Conservation (phyloP, 495 filamentous ascomycete species). For the Viridothelium virens region DNA sequence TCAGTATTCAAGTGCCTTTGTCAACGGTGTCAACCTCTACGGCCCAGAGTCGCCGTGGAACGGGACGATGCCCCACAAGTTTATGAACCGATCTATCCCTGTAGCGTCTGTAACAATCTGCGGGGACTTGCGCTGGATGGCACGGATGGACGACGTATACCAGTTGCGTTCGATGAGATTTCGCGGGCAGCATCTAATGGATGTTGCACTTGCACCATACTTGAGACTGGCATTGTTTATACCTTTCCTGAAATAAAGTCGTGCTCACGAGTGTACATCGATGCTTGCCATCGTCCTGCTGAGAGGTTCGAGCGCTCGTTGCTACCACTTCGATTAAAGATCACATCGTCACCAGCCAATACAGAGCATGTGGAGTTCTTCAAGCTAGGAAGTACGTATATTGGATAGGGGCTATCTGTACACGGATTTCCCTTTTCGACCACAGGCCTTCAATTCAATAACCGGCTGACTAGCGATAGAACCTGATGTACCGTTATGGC, state of each 20-base stretch:
- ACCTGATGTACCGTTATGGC: neutral
- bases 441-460: neutral
- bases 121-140: neutral
- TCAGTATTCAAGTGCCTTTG: neutral
- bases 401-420: neutral
- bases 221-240: neutral
- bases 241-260: neutral
- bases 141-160: neutral
- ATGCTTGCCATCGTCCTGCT: neutral
- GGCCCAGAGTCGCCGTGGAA: neutral
- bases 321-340: neutral
- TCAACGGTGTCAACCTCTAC: neutral
- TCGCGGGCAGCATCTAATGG: neutral
- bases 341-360: neutral
- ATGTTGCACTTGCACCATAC: neutral
- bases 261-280: neutral
- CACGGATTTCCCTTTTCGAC: neutral
- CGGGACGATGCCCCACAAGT: neutral
- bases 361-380: neutral
- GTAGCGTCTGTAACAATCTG: neutral
- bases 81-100: neutral
- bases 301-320: neutral
- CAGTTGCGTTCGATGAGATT: neutral
- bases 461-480: neutral
- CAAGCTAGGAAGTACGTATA: neutral